Conservation (phyloP, 331 rosid genomes). For the Stylosanthes scabra region DNA sequence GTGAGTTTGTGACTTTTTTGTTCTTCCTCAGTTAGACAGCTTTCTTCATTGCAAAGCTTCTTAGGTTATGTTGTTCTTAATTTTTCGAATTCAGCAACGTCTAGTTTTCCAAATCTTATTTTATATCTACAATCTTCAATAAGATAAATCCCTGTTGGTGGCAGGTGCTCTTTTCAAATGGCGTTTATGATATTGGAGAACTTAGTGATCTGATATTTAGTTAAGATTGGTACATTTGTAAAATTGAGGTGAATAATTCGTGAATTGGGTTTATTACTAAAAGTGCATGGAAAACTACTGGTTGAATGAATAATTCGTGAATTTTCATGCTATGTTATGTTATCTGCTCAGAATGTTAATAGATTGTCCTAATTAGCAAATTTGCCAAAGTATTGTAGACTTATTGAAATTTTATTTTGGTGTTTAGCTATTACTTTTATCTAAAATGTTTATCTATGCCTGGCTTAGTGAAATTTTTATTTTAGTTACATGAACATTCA, state of each 20-base stretch:
- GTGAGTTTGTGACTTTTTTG: not conserved
- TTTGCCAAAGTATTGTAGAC: not conserved
- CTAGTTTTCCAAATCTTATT: slow-evolving; percentile 2
- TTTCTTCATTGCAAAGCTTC: not conserved
- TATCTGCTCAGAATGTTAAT: not conserved
- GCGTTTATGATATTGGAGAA: not conserved
- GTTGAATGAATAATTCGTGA: too few relatives aligned
- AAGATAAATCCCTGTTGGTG: slow-evolving; percentile 1
- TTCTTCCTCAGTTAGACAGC: not conserved
- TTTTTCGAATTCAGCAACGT: not conserved
- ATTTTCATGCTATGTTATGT: not conserved
- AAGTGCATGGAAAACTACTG: not conserved
- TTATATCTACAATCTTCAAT: slow-evolving; percentile 3
- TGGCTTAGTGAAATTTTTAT: not conserved
- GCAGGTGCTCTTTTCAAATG: not conserved
- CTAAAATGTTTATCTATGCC: not conserved
- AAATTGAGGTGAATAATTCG: not conserved
- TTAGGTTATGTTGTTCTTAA: not conserved
- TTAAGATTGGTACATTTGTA: not conserved
- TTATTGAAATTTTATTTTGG: not conserved
- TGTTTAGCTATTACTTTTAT: not conserved
- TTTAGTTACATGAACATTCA: not conserved
- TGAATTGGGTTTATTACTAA: not conserved
- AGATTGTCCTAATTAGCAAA: not conserved
- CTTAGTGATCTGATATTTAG: not conserved